Percentiles rank a stretch among this genome's conserved stretches.
phyloP scores from a whole-genome alignment of 148 eudicot genomes.

The Rhododendron williamsianum region DNA sequence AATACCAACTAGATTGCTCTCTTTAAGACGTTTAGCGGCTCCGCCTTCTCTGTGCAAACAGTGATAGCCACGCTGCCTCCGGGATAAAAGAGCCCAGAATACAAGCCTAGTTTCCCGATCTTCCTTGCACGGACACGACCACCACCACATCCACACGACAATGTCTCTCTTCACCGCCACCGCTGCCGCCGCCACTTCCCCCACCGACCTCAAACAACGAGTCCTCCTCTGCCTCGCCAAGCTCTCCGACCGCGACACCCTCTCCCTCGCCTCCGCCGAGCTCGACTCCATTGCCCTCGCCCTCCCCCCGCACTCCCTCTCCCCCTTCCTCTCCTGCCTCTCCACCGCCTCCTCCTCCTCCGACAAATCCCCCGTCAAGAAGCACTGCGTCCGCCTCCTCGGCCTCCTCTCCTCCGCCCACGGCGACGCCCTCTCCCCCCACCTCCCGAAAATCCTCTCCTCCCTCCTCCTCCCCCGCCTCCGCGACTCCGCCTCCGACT shows the following conservation, averaged over 20 bases:
- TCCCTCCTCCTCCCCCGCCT: slow-evolving; percentile 59
- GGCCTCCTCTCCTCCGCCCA: slow-evolving; percentile 48
- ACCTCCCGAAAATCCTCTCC: slow-evolving; percentile 58
- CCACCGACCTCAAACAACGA: slow-evolving; percentile 38
- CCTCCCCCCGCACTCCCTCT: slow-evolving; percentile 41
- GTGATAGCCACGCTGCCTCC: no score
- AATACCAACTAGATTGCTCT: no score
- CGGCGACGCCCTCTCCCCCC: slow-evolving; percentile 41
- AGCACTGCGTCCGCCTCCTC: slow-evolving; percentile 55
- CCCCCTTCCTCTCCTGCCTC: slow-evolving; percentile 61
- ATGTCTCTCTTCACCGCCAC: slow-evolving; percentile 18
- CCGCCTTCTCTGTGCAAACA: no score
- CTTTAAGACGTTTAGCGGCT: no score
- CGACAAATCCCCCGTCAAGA: slow-evolving; percentile 59
- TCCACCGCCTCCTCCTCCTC: slow-evolving; percentile 69
- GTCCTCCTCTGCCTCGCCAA: slow-evolving; percentile 46
- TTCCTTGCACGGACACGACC: not conserved
- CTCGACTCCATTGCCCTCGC: slow-evolving; percentile 61
- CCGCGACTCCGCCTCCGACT: slow-evolving; percentile 50
- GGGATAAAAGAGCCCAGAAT: no score
- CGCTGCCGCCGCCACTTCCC: slow-evolving; percentile 4
- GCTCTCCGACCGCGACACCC: slow-evolving; percentile 88
- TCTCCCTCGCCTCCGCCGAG: slow-evolving; percentile 61
- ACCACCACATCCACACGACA: not conserved
- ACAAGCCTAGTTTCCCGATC: no score